These are phyloP conservation scores for Ilyonectria sp. DNA, from an alignment of 2,329 filamentous ascomycete genomes.

Conservation along the genomic window DNA sequence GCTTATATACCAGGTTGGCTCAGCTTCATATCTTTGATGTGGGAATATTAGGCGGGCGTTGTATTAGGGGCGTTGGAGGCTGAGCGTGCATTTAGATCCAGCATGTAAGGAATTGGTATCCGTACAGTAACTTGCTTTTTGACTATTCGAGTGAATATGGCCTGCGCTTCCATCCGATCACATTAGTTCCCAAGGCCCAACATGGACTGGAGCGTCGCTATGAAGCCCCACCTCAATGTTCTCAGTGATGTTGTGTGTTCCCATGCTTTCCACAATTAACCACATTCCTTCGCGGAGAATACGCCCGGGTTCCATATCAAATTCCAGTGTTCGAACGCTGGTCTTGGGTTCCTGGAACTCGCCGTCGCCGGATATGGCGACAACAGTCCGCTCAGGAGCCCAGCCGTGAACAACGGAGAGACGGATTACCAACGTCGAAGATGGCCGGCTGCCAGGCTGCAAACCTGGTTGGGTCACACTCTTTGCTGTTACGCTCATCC, in stretches of 20 bases:
- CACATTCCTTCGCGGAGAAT: slow-evolving; percentile 74
- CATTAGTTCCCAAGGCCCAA: slow-evolving; percentile 60
- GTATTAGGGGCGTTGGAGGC: slow-evolving; percentile 28
- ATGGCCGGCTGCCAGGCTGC: slow-evolving; percentile 34
- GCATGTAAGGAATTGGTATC: slow-evolving; percentile 12
- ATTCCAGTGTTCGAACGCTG: slow-evolving; percentile 78
- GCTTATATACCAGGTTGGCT: slow-evolving; percentile 46
- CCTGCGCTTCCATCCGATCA: slow-evolving; percentile 22
- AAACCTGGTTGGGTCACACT: slow-evolving; percentile 49
- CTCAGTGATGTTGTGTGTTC: slow-evolving; percentile 60
- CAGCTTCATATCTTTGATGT: slow-evolving; percentile 32
- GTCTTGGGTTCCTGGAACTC: slow-evolving; percentile 79
- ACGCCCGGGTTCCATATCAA: slow-evolving; percentile 80
- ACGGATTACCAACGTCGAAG: slow-evolving; percentile 72
- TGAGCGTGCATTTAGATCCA: slow-evolving; percentile 19
- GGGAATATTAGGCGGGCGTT: slow-evolving; percentile 30
- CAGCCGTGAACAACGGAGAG: slow-evolving; percentile 81
- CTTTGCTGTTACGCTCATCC: slow-evolving; percentile 59
- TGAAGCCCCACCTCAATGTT: slow-evolving; percentile 69
- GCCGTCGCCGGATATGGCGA: slow-evolving; percentile 79
- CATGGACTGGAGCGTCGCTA: slow-evolving; percentile 63
- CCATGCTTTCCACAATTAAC: slow-evolving; percentile 87
- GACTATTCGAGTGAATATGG: neutral
- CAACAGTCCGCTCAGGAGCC: slow-evolving; percentile 75
- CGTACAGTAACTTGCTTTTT: slow-evolving; percentile 12